Conservation (phyloP, 164 flowering plant species). For the Echeveria elegans region DNA sequence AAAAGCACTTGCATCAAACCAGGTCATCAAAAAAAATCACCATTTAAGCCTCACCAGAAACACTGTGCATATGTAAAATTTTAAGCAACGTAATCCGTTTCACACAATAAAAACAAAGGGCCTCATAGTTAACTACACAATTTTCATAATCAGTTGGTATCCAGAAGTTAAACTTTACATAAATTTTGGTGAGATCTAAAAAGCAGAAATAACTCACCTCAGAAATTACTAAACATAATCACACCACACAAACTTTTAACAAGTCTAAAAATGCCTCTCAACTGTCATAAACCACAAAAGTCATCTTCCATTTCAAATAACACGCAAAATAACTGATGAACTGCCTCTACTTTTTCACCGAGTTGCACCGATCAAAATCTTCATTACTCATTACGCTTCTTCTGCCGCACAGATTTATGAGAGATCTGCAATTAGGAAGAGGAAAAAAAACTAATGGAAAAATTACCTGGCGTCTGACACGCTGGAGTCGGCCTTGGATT, state of each 20-base stretch:
- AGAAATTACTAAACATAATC: too few species aligned
- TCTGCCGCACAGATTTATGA: not conserved
- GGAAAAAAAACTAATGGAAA: not conserved
- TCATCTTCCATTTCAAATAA: not conserved
- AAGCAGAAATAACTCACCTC: too few species aligned
- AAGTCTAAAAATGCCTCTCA: not conserved
- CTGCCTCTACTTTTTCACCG: too few species aligned
- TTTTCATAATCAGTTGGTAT: not conserved
- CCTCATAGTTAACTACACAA: not conserved
- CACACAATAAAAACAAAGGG: not conserved
- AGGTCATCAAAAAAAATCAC: too few species aligned
- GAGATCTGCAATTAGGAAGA: not conserved
- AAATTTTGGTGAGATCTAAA: too few species aligned
- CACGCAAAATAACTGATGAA: too few species aligned
- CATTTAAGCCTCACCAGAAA: not conserved
- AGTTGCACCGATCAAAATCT: not conserved
- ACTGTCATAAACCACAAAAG: not conserved
- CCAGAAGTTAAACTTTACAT: too few species aligned
- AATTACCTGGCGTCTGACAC: not conserved
- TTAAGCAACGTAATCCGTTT: not conserved
- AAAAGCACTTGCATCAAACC: too few species aligned
- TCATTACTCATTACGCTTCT: not conserved
- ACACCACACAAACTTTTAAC: not conserved
- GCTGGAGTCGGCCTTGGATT: conserved; percentile 1
- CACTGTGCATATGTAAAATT: too few species aligned